Base-by-base conservation (phyloP, 2,329 filamentous ascomycete genomes). In the Venturia carpophila region DNA sequence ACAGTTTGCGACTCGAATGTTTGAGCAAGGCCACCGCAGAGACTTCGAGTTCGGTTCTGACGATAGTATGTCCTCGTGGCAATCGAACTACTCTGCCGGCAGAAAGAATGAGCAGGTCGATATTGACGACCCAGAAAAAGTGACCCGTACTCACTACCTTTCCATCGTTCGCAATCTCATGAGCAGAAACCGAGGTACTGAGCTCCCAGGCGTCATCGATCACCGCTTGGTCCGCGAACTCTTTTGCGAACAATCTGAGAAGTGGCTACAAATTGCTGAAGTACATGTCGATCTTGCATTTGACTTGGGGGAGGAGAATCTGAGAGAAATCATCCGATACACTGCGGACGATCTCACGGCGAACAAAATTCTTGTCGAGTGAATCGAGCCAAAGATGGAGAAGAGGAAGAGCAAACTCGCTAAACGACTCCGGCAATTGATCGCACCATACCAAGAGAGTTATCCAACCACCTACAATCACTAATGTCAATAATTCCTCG, bases 141-240 rank as follows among this genome's bases (percentile, higher is more conserved):
- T 34, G 30, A 34, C 30, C 30, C 30, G 30, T 34, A 34, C 30
- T 34, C 30, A 34, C 30, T 34, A 34, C 30, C 30, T 34, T 34
- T 21, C 71, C 0, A 75, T 79, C 67, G 76, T 81, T 4, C 64
- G 74, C 49, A 66, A 71, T 0, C 72, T 79, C 4, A 73, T 84
- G 63, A 67, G 72, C 39, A 75, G 74, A 49, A 79, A 73, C 4
- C 76, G 84, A 37, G 82, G 80, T 0, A 73, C 79, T 6, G 87
- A 89, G 69, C 73, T 89, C 0, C 83, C 84, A 0, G 84, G 85
- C 0, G 83, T 19, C 15, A 5, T 85, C 71, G 86, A 86, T 67
- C 81, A 85, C 0, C 71, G 84, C 64, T 74, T 88, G 13, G 78
- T 89, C 0, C 75, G 76, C 0, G 81, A 87, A 30, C 71, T 90